These are phyloP conservation scores for Apium graveolens DNA, from an alignment of 129 eudicot genomes.

Conservation along the genomic window DNA sequence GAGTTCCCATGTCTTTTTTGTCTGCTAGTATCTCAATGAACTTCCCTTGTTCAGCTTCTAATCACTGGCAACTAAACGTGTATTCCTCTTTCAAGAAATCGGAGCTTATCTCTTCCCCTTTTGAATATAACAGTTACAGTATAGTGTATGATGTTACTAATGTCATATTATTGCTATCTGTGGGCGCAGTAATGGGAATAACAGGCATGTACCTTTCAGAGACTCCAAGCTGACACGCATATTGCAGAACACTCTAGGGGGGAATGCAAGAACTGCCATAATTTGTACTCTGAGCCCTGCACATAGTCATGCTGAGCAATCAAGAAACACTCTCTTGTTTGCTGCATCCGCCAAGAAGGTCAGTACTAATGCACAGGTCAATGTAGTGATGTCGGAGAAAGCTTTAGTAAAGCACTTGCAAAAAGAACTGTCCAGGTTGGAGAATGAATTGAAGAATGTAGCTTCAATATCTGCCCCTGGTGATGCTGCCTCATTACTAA, in stretches of 20 bases:
- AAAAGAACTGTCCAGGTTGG: constrained; percentile 57
- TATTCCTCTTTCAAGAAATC: background rate
- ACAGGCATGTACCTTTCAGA: constrained; percentile 70
- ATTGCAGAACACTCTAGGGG: constrained; percentile 87
- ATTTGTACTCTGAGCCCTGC: constrained; percentile 90
- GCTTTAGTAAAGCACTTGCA: constrained; percentile 70
- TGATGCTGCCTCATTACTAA: constrained; percentile 31
- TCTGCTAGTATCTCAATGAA: background rate
- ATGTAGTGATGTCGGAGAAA: constrained; percentile 79
- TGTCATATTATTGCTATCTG: background rate
- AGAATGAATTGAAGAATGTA: constrained; percentile 43
- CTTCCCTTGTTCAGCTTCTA: background rate
- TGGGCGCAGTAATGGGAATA: constrained; percentile 59
- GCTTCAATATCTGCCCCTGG: constrained; percentile 19
- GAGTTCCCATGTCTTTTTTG: background rate
- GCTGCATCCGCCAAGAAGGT: constrained; percentile 87
- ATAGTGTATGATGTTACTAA: background rate
- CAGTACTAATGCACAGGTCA: constrained; percentile 71
- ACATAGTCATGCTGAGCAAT: constrained; percentile 77
- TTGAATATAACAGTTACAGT: background rate
- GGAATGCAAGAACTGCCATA: constrained; percentile 86
- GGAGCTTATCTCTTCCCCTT: background rate
- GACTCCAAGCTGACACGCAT: constrained; percentile 95
- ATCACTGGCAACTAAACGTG: background rate
- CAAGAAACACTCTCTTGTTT: constrained; percentile 81